Evolutionary conservation across 2,329 filamentous ascomycete genomes (phyloP).

Genomic region (Hymenoscyphus infarciens): DNA sequence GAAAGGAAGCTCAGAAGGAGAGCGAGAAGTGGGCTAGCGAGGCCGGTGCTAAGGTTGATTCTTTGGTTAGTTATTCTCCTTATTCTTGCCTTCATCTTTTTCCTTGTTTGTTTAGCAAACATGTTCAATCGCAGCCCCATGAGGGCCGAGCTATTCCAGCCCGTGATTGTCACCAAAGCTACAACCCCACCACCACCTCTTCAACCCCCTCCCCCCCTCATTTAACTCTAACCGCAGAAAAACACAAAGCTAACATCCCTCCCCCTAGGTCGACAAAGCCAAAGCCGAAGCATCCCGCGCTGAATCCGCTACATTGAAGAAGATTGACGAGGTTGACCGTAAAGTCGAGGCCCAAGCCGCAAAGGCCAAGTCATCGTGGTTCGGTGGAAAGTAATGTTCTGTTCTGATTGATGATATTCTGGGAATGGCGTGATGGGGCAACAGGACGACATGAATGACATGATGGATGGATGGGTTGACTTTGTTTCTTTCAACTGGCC

Average conservation of each 20-base stretch:
- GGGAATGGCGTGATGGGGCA: not conserved
- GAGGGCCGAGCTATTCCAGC: too few relatives aligned
- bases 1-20: constrained; percentile 61
- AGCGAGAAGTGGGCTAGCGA: constrained; percentile 58
- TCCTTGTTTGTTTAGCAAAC: too few relatives aligned
- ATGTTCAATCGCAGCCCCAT: too few relatives aligned
- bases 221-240: too few relatives aligned
- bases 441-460: not conserved
- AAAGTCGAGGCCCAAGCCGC: constrained; percentile 74
- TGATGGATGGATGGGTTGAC: not conserved
- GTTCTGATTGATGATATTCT: not conserved
- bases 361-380: constrained; percentile 90
- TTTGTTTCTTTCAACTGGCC: not conserved
- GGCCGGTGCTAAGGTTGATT: constrained; percentile 64
- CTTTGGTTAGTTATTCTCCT: constrained; percentile 52
- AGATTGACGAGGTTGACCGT: constrained; percentile 78
- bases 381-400: constrained; percentile 57
- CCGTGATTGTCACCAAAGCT: too few relatives aligned
- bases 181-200: not conserved
- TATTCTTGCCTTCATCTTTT: too few relatives aligned
- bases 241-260: not conserved
- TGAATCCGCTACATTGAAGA: constrained; percentile 66
- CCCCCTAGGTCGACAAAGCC: constrained; percentile 54
- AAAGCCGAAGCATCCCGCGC: constrained; percentile 57
- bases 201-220: too few relatives aligned